A percentile compares a stretch with the other conserved stretches of the same genome.
Evolutionary conservation across 2,329 filamentous ascomycete genomes (phyloP).

Genomic region (Claviceps sp.): DNA sequence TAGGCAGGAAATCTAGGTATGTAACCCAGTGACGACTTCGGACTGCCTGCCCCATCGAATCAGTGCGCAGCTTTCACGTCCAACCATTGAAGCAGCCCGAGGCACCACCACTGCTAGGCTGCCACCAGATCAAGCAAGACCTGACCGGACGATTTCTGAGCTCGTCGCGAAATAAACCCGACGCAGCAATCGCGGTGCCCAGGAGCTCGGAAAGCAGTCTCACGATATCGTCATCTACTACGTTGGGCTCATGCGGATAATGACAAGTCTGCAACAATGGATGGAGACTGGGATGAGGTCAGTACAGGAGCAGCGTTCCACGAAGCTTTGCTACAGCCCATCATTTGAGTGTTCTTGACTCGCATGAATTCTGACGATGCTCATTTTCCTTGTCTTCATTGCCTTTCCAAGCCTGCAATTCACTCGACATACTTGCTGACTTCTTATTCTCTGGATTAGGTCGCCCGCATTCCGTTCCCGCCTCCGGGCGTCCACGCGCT

Average conservation of each 20-base stretch:
- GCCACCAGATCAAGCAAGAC: no score
- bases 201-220: neutral
- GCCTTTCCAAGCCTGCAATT: neutral
- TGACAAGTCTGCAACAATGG: conserved; percentile 37
- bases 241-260: conserved; percentile 23
- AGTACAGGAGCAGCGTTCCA: conserved; percentile 14
- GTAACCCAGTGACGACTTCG: neutral
- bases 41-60: neutral
- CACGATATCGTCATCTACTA: conserved; percentile 4
- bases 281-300: conserved; percentile 57
- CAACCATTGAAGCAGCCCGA: neutral
- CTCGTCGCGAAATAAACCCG: neutral
- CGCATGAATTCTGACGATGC: neutral
- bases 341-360: neutral
- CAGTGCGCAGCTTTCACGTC: neutral
- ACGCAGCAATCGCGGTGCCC: conserved; percentile 6
- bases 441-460: conserved; percentile 30
- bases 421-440: neutral
- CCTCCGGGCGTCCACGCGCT: conserved; percentile 58
- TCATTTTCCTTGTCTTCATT: neutral
- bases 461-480: conserved; percentile 70
- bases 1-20: neutral
- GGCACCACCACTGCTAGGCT: neutral
- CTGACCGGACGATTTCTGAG: neutral
- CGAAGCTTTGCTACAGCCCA: neutral